Base-by-base conservation (phyloP, 768 basidiomycete genomes). In the Leccinum obscurum region DNA sequence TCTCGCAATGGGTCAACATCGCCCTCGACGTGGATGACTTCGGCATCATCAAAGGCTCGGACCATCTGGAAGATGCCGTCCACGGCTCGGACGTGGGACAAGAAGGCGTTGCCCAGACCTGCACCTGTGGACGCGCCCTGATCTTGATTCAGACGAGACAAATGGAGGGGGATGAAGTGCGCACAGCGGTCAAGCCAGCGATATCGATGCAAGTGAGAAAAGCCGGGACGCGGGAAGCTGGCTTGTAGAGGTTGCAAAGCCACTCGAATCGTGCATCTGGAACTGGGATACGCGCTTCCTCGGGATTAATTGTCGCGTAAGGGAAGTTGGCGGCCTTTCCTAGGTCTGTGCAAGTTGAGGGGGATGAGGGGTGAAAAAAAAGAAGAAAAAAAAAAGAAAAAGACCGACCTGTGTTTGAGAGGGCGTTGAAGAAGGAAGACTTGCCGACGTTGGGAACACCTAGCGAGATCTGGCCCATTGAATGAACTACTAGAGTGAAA, bases 41-140 rank as follows among this genome's bases (percentile, higher is more conserved):
- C 97, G n/a, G 95, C 90, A 69, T 99, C 97, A 70, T 98, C 97
- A 72, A 99, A 99, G 6, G 96, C 95, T 55, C 97, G 92, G 58
- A 98, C 88, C 63, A 98, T 89, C 74, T 98, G 97, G 82, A 98
- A 99, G 70, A 99, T 99, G 68, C 97, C 97, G 72, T 99, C 97
- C 62, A 98, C 96, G 10, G 97, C 93, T 59, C 97, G 90, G 48
- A 99, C 95, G 73, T 98, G 94, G 11, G 95, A 95, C 73, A 99
- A 78, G 82, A 99, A 99, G 28, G 95, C 86, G 73, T 99, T 99
- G 46, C 97, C 97, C 44, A 99, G 87, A 71, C 97, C 97, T 51
- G 93, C 97, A 66, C 97, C 97, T 34, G 95, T 98, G 11, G 96
- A 98, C 2, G 97, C 97, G 60, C 97, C 96, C 85, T 92, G 55